Conservation (phyloP, 768 basidiomycete genomes). For the Leccinum uliginosum region DNA sequence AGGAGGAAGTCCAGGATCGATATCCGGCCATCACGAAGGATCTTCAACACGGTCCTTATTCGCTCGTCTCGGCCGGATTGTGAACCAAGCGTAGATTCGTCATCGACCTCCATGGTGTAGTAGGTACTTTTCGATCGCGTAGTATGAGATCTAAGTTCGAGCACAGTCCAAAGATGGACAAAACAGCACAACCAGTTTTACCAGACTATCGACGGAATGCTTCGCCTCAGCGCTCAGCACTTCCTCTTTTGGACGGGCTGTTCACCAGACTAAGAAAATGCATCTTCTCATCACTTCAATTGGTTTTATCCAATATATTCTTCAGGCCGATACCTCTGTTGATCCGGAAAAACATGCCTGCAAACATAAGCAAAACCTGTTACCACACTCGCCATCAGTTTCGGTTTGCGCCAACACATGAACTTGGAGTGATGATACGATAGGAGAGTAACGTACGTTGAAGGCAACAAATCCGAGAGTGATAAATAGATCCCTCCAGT, state of each 20-base stretch:
- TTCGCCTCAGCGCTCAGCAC: too few species aligned
- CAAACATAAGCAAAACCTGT: constrained; percentile 29
- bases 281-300: background rate
- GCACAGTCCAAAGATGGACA: too few species aligned
- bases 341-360: constrained; percentile 31
- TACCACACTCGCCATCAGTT: background rate
- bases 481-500: constrained; percentile 12
- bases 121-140: background rate
- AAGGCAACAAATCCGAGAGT: constrained; percentile 30
- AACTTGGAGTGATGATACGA: background rate
- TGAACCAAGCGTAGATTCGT: background rate
- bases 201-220: too few species aligned
- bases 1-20: background rate
- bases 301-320: background rate
- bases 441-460: constrained; percentile 34
- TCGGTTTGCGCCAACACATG: background rate
- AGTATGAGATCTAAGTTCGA: too few species aligned
- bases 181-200: too few species aligned
- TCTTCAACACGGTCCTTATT: background rate
- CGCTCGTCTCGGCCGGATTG: background rate
- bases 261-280: too few species aligned
- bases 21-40: background rate
- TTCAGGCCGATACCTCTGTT: constrained; percentile 1
- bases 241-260: too few species aligned
- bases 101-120: background rate